These are phyloP conservation scores for Senna siamea DNA, from an alignment of 306 rosid species.

Conservation along the genomic window DNA sequence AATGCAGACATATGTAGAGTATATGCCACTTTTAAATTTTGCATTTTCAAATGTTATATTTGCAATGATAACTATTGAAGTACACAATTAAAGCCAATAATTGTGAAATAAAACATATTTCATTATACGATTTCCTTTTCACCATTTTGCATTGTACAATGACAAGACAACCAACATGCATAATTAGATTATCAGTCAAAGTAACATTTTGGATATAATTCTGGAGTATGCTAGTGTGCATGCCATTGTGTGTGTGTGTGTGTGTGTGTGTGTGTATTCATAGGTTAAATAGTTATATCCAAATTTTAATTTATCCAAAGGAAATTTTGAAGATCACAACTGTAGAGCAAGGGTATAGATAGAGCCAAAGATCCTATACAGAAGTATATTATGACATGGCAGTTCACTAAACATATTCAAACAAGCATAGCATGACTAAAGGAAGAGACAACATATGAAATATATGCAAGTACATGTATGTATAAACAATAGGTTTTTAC, in stretches of 20 bases:
- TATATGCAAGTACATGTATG: background rate
- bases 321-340: conserved; percentile 14
- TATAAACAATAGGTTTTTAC: background rate
- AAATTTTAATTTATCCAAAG: background rate
- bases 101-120: background rate
- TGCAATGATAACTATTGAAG: background rate
- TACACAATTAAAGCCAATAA: background rate
- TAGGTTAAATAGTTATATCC: background rate
- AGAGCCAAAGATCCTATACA: conserved; percentile 4
- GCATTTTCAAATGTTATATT: background rate
- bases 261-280: background rate
- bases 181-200: conserved; percentile 25
- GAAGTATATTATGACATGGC: background rate
- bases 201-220: background rate
- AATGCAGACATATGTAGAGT: background rate
- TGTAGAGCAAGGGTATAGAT: background rate
- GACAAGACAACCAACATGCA: background rate
- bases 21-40: background rate
- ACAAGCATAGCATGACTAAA: background rate
- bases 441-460: background rate
- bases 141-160: background rate
- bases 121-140: background rate
- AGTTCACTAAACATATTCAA: background rate
- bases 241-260: background rate
- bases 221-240: background rate